Conservation (phyloP, 2,329 filamentous ascomycete species). For the Blastomyces gilchristii region DNA sequence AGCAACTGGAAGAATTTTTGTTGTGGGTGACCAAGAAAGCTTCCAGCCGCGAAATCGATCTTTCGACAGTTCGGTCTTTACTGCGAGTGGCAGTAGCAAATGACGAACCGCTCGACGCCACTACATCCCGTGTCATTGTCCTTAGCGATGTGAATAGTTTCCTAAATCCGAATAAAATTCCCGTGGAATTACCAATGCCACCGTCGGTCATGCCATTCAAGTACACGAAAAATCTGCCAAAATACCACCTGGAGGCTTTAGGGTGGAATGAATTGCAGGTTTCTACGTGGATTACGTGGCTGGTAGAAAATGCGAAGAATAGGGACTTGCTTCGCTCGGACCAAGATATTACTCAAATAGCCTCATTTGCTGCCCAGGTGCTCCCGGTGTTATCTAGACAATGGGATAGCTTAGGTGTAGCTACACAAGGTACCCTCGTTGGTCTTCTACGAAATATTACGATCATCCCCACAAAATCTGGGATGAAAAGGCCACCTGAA, state of each 20-base stretch:
- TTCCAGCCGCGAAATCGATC: conserved; percentile 60
- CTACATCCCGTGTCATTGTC: conserved; percentile 61
- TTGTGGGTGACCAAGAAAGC: conserved; percentile 71
- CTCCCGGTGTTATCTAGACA: conserved; percentile 74
- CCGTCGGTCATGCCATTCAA: conserved; percentile 71
- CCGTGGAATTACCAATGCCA: conserved; percentile 69
- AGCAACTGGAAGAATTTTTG: conserved; percentile 73
- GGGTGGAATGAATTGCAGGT: conserved; percentile 81
- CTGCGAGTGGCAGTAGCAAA: conserved; percentile 59
- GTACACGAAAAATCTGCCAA: conserved; percentile 62
- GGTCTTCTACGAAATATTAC: conserved; percentile 56
- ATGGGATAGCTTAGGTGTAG: conserved; percentile 68
- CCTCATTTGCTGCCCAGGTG: conserved; percentile 66
- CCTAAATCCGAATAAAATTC: conserved; percentile 66
- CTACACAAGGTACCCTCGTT: conserved; percentile 55
- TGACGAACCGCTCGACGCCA: conserved; percentile 47
- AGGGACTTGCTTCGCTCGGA: conserved; percentile 48
- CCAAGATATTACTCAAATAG: conserved; percentile 59
- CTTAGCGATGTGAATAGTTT: conserved; percentile 67
- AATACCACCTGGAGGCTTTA: conserved; percentile 62
- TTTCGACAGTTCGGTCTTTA: conserved; percentile 54
- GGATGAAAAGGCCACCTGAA: conserved; percentile 76
- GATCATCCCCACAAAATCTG: conserved; percentile 79
- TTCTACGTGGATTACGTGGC: conserved; percentile 72
- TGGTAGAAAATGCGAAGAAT: conserved; percentile 57